Percentiles rank a stretch among this genome's conserved stretches.
phyloP scores from a whole-genome alignment of 257 asterid genomes.

The Phtheirospermum japonicum region DNA sequence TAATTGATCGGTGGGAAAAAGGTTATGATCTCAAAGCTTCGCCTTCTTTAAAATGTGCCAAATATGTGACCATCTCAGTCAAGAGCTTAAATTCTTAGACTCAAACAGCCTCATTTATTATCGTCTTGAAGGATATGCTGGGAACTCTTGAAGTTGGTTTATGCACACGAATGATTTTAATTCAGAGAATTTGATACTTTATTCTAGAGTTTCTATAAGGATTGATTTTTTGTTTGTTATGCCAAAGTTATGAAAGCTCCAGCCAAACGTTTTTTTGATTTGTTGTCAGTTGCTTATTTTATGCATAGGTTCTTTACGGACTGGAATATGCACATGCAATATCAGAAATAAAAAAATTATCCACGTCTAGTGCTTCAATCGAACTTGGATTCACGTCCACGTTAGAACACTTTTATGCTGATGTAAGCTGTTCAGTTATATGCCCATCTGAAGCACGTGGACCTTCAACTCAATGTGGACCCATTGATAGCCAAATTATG shows the following conservation, averaged over 20 bases:
- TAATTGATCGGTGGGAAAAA: not conserved
- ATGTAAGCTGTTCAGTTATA: constrained; percentile 52
- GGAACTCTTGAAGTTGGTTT: too few relatives aligned
- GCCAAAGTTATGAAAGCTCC: constrained; percentile 18
- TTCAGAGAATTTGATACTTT: constrained; percentile 11
- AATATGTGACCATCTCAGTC: not conserved
- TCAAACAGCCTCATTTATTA: not conserved
- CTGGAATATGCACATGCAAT: constrained; percentile 84
- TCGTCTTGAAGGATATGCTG: not conserved
- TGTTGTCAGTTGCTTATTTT: constrained; percentile 26
- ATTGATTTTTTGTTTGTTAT: not conserved
- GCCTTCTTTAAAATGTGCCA: not conserved
- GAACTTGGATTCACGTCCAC: constrained; percentile 33
- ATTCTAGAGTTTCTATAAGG: not conserved
- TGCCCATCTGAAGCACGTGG: constrained; percentile 41
- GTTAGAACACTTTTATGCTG: constrained; percentile 49
- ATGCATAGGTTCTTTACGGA: constrained; percentile 78
- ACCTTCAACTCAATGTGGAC: constrained; percentile 31
- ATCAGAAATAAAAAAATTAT: constrained; percentile 47
- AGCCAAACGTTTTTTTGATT: constrained; percentile 14
- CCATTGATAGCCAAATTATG: constrained; percentile 27
- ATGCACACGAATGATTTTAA: not conserved
- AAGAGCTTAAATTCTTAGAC: not conserved
- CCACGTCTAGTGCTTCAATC: constrained; percentile 29
- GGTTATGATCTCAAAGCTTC: not conserved